Conservation (phyloP, 441 rosid genomes). For the Jatropha podagrica region DNA sequence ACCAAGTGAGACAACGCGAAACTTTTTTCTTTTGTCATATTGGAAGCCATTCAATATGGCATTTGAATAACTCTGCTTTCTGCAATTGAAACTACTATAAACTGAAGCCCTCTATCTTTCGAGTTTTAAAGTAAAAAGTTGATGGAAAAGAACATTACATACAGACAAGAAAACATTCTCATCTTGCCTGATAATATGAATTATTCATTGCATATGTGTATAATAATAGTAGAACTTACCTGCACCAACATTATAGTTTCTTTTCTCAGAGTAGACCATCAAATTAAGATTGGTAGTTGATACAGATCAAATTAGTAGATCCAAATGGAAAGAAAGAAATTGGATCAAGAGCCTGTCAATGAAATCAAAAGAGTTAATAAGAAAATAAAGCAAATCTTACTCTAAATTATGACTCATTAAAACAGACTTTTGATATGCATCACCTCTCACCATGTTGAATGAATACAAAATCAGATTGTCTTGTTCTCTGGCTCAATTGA, state of each 20-base stretch:
- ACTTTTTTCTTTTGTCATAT: not conserved
- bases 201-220: not conserved
- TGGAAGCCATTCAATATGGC: not conserved
- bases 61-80: not conserved
- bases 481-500: not conserved
- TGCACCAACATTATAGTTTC: not conserved
- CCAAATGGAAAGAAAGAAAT: not conserved
- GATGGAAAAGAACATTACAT: not conserved
- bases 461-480: not conserved
- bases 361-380: not conserved
- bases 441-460: conserved; percentile 1
- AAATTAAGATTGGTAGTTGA: not conserved
- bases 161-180: not conserved
- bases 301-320: not conserved
- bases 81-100: not conserved
- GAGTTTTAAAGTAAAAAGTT: not conserved
- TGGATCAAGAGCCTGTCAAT: not conserved
- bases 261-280: not conserved
- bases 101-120: not conserved
- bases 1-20: not conserved
- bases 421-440: not conserved
- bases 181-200: not conserved
- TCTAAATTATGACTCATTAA: not conserved
- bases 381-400: not conserved
- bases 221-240: not conserved